Base-by-base conservation (phyloP, 371 early-diverging fungal species). In the Mucor racemosus region DNA sequence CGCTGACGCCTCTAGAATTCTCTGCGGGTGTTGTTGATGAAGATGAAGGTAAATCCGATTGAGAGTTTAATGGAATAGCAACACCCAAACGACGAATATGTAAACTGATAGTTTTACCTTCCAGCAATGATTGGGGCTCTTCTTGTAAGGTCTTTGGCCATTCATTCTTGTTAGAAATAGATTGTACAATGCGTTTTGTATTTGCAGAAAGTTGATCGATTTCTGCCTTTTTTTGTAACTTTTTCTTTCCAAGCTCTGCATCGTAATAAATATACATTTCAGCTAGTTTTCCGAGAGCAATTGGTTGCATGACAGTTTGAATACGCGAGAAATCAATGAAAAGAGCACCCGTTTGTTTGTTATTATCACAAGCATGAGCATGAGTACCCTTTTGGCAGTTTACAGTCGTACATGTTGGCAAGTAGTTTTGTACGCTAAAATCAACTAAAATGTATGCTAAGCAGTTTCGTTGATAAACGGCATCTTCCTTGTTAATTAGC, bases 261-360 rank as follows among this genome's bases (percentile, higher is more conserved):
- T 85, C 82, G 67, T 91, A 93, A 66, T 87, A 92, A 14, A 90
- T 76, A 31, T 88, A 85, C 65, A 90, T 78, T 44, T 92, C 93
- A 4, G 89, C 84, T 15, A 92, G 74, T 48, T 84, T 85, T 17
- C 91, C 90, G 0, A 94, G 71, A 0, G 93, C 91, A 66, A 85
- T 87, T 0, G 94, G 93, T 54, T 92, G 93, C 90, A 93, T 87
- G 8, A 93, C 85, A 0, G 90, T 88, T 62, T 90, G 90, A 8
- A 92, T 78, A 60, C 89, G 86, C 10, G 78, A 59, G 35, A 93
- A 67, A 26, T 79, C 74, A 3, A 94, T 69, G 59, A 80, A 79
- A 33, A 87, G 82, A 4, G 88, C 78, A 13, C 82, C 80, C 26
- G 87, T 68, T 8, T 63, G 41, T 42, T 69, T 31, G 44, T 69